Conservation (phyloP, 306 rosid genomes). For the Hylodesmum podocarpum region DNA sequence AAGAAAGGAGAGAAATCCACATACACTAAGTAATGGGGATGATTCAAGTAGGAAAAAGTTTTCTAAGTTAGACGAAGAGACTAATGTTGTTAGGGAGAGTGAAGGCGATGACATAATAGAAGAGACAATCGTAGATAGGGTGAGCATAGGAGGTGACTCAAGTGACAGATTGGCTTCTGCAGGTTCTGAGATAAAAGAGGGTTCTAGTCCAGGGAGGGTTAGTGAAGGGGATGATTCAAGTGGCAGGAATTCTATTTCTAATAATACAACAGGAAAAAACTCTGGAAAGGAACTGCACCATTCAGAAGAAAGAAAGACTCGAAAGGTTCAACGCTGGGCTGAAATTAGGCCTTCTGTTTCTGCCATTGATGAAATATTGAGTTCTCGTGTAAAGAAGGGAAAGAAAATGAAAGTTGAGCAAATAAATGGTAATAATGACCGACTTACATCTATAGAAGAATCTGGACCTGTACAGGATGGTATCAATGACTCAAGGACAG, state of each 20-base stretch:
- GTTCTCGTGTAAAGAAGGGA: slow-evolving; percentile 54
- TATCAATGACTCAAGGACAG: slow-evolving; percentile 24
- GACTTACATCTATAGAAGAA: slow-evolving; percentile 51
- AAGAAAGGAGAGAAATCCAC: slow-evolving; percentile 38
- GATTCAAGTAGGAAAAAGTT: slow-evolving; percentile 26
- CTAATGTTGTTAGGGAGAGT: slow-evolving; percentile 26
- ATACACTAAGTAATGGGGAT: slow-evolving; percentile 41
- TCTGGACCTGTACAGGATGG: slow-evolving; percentile 32
- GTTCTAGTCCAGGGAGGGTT: slow-evolving; percentile 19
- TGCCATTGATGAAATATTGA: slow-evolving; percentile 60
- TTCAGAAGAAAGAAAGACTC: slow-evolving; percentile 49
- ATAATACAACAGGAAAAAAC: slow-evolving; percentile 42
- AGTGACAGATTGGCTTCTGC: slow-evolving; percentile 5
- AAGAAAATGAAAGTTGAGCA: slow-evolving; percentile 40
- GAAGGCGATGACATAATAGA: slow-evolving; percentile 36
- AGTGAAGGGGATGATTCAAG: slow-evolving; percentile 40
- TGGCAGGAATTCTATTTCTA: slow-evolving; percentile 35
- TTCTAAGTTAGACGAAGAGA: slow-evolving; percentile 39
- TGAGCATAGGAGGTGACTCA: slow-evolving; percentile 26
- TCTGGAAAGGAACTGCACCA: slow-evolving; percentile 41
- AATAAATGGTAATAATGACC: slow-evolving; percentile 32
- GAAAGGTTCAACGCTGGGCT: slow-evolving; percentile 60
- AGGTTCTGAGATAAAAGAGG: slow-evolving; percentile 31
- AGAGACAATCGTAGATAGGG: slow-evolving; percentile 10
- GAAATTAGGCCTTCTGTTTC: slow-evolving; percentile 62